Evolutionary conservation across 345 rosid species (phyloP).

Genomic region (Kernera saxatilis): DNA sequence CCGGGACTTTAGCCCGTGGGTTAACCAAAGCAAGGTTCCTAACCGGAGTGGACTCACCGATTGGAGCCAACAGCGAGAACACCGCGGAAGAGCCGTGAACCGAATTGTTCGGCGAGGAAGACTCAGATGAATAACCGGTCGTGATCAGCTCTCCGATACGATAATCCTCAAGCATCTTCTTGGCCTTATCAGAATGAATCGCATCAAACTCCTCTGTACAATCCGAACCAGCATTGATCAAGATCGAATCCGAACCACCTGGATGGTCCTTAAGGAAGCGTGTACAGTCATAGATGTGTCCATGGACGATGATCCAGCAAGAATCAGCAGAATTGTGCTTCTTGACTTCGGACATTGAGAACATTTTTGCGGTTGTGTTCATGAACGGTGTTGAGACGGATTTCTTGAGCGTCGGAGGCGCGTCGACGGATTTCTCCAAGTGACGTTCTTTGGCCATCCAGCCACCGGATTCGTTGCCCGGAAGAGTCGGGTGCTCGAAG

Average conservation of each 20-base stretch:
- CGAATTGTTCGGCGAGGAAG: constrained; percentile 62
- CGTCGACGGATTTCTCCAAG: constrained; percentile 45
- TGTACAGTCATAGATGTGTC: constrained; percentile 87
- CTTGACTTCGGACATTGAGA: constrained; percentile 61
- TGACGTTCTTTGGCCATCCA: constrained; percentile 96
- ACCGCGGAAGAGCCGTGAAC: constrained; percentile 49
- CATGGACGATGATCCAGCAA: constrained; percentile 87
- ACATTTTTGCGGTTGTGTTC: constrained; percentile 62
- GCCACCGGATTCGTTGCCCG: constrained; percentile 86
- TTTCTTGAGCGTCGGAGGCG: constrained; percentile 50
- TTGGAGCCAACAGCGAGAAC: constrained; percentile 46
- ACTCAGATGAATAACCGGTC: constrained; percentile 49
- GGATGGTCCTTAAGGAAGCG: constrained; percentile 82
- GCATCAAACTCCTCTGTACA: constrained; percentile 96
- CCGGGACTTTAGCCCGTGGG: constrained; percentile 69
- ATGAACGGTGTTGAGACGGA: constrained; percentile 80
- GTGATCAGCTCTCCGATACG: constrained; percentile 70
- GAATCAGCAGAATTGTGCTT: constrained; percentile 68
- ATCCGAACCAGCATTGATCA: constrained; percentile 85
- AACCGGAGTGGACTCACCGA: constrained; percentile 40
- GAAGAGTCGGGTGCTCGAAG: constrained; percentile 86
- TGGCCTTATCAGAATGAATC: constrained; percentile 86
- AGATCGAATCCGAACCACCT: constrained; percentile 79
- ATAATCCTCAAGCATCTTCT: constrained; percentile 68
- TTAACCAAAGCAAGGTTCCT: constrained; percentile 49